Evolutionary conservation across 2,329 filamentous ascomycete genomes (phyloP).

Genomic region (Canariomyces notabilis): DNA sequence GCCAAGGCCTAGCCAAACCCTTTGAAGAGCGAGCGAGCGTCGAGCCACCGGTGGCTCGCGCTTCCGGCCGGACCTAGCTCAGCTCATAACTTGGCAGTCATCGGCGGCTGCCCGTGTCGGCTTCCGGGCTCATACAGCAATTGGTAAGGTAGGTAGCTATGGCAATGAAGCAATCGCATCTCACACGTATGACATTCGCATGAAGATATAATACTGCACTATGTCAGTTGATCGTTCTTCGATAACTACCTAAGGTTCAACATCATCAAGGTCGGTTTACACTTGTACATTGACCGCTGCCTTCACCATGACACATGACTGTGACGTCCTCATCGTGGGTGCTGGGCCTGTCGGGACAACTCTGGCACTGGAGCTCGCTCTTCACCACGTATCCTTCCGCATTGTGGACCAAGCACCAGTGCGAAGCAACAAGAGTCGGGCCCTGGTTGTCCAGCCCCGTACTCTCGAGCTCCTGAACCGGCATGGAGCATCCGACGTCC

Average conservation of each 20-base stretch:
- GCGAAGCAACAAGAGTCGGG: slow-evolving; percentile 37
- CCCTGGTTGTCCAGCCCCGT: slow-evolving; percentile 43
- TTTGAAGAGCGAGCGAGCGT: neutral
- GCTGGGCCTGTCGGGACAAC: slow-evolving; percentile 41
- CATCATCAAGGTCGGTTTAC: neutral
- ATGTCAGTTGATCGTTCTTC: neutral
- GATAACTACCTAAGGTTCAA: neutral
- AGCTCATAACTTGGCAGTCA: neutral
- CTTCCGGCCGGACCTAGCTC: neutral
- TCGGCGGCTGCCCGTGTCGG: too few relatives aligned
- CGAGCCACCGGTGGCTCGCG: neutral
- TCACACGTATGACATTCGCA: neutral
- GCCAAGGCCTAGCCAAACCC: neutral
- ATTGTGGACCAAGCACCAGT: slow-evolving; percentile 33
- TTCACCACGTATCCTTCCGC: slow-evolving; percentile 32
- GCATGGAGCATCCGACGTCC: slow-evolving; percentile 34
- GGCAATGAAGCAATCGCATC: neutral
- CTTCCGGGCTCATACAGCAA: neutral
- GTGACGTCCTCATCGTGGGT: slow-evolving; percentile 40
- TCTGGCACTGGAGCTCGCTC: slow-evolving; percentile 36
- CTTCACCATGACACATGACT: slow-evolving; percentile 11
- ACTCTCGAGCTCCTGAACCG: slow-evolving; percentile 47
- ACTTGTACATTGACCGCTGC: neutral
- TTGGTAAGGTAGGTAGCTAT: too few relatives aligned
- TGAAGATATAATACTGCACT: neutral